These are phyloP conservation scores for Aspergillus carbonarius DNA, from an alignment of 2,329 filamentous ascomycete species.

Conservation along the genomic window DNA sequence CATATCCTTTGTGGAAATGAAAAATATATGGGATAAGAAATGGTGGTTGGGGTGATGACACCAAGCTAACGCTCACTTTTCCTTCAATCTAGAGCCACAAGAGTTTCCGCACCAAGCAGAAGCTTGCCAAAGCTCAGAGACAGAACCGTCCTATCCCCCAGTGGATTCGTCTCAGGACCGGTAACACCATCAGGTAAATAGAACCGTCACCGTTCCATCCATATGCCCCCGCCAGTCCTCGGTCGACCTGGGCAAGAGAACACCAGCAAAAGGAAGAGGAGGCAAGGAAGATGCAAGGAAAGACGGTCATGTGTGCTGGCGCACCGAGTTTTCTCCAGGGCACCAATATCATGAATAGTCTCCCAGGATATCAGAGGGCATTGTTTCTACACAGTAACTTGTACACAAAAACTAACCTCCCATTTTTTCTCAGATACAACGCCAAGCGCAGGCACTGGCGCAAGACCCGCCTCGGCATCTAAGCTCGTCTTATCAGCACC, in stretches of 20 bases:
- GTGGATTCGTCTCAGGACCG: conserved; percentile 98
- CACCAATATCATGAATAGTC: not conserved
- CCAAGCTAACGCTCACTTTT: conserved; percentile 12
- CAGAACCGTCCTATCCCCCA: conserved; percentile 99
- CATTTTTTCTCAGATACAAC: conserved; percentile 77
- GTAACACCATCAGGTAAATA: conserved; percentile 98
- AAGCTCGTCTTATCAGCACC: conserved; percentile 48
- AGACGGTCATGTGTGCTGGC: not conserved
- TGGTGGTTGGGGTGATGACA: not conserved
- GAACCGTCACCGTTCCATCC: conserved; percentile 7
- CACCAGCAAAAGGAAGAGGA: not conserved
- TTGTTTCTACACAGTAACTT: not conserved
- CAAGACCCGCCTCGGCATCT: conserved; percentile 99
- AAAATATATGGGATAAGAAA: not conserved
- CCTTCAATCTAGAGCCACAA: conserved; percentile 78
- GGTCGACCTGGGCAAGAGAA: not conserved
- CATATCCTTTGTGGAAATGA: not conserved
- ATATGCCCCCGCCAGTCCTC: conserved; percentile 10
- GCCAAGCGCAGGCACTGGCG: conserved; percentile 99
- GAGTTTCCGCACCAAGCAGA: conserved; percentile 99
- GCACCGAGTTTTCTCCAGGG: not conserved
- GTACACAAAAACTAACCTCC: conserved; percentile 12
- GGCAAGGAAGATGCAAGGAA: not conserved
- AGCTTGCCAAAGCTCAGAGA: conserved; percentile 99
- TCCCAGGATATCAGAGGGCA: not conserved